These are phyloP conservation scores for Abrus pulchellus DNA, from an alignment of 306 rosid species.

Conservation along the genomic window DNA sequence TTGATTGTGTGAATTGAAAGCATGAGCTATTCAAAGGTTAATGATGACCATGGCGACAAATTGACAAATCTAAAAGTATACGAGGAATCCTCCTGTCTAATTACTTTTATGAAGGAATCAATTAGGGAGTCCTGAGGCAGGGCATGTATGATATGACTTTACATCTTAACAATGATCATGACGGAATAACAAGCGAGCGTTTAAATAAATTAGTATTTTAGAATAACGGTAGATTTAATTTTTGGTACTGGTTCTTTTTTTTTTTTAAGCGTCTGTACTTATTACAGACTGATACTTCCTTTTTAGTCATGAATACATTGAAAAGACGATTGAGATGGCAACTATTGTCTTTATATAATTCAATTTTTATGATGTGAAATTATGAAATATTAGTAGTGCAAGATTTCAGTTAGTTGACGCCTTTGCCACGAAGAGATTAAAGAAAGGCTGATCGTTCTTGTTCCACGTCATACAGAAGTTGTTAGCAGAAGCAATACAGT, in stretches of 20 bases:
- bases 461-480: slow-evolving; percentile 6
- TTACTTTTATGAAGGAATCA: not conserved
- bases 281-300: not conserved
- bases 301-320: not conserved
- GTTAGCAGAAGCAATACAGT: not conserved
- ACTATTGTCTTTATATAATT: not conserved
- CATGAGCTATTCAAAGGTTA: slow-evolving; percentile 3
- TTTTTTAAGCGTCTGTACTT: not conserved
- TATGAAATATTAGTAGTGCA: not conserved
- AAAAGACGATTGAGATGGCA: not conserved
- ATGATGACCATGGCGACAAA: not conserved
- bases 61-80: not conserved
- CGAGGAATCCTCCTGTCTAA: not conserved
- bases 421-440: not conserved
- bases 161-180: not conserved
- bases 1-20: slow-evolving; percentile 38
- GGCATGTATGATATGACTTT: not conserved
- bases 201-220: not conserved
- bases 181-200: not conserved
- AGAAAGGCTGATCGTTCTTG: not conserved
- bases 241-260: not conserved
- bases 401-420: slow-evolving; percentile 4
- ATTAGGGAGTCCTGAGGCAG: not conserved
- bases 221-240: not conserved
- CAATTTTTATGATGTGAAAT: not conserved